A percentile compares a stretch with the other conserved stretches of the same genome.
Evolutionary conservation across 768 basidiomycete genomes (phyloP).

Genomic region (Russula sp.): DNA sequence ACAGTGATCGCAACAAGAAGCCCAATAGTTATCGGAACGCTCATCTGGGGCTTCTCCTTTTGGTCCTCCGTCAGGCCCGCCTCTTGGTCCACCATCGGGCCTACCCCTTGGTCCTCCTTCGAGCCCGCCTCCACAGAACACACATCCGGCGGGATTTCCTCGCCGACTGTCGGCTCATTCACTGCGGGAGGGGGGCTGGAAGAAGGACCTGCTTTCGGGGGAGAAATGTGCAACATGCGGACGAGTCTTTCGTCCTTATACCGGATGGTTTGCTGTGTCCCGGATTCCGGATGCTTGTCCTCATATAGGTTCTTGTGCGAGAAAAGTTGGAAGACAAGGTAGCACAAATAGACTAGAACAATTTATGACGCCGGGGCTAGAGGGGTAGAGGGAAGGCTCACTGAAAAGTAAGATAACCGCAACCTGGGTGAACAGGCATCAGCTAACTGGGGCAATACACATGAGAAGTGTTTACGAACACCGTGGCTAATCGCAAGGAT

Average conservation of each 20-base stretch:
- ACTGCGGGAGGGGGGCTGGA: neutral
- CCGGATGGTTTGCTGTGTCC: neutral
- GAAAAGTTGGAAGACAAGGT: slow-evolving; percentile 52
- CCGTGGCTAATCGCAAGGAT: slow-evolving; percentile 50
- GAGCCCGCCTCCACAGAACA: slow-evolving; percentile 12
- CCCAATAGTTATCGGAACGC: slow-evolving; percentile 31
- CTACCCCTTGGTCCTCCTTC: no score
- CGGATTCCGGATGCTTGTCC: slow-evolving; percentile 26
- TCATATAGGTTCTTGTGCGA: slow-evolving; percentile 50
- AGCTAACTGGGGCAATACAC: neutral
- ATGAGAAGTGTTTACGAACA: slow-evolving; percentile 30
- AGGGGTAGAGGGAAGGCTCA: slow-evolving; percentile 29
- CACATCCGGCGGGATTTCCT: neutral
- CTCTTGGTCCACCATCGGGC: slow-evolving; percentile 25
- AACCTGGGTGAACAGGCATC: slow-evolving; percentile 32
- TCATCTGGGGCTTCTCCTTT: slow-evolving; percentile 33
- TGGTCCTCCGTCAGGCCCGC: neutral
- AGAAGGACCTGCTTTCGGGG: neutral
- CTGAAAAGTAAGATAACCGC: slow-evolving; percentile 49
- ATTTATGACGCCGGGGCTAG: neutral
- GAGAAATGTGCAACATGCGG: neutral
- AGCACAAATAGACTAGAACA: slow-evolving; percentile 43
- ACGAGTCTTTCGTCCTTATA: neutral
- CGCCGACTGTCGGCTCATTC: neutral
- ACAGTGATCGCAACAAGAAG: slow-evolving; percentile 37